These are phyloP conservation scores for Hanseniaspora sp. DNA, from an alignment of 1,139 yeast genomes.

Conservation along the genomic window DNA sequence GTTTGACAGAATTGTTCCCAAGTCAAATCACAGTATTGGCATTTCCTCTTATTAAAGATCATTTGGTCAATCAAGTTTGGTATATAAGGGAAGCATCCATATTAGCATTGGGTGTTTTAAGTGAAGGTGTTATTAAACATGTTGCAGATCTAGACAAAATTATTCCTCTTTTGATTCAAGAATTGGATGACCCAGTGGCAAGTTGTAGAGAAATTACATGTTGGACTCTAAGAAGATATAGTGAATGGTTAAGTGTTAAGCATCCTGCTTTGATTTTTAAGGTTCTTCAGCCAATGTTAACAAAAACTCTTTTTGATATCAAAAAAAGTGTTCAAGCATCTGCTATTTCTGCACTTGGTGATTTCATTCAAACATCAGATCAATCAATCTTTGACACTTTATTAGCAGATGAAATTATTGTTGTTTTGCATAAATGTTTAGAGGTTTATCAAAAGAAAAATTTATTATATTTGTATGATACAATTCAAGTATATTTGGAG, in stretches of 20 bases:
- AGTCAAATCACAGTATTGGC: slow-evolving; percentile 54
- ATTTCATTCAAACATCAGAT: slow-evolving; percentile 70
- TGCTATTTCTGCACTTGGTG: slow-evolving; percentile 78
- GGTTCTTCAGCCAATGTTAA: slow-evolving; percentile 63
- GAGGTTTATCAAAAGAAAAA: slow-evolving; percentile 70
- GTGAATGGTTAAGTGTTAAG: slow-evolving; percentile 67
- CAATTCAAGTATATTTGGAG: slow-evolving; percentile 84
- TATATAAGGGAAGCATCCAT: slow-evolving; percentile 86
- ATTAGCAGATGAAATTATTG: slow-evolving; percentile 50
- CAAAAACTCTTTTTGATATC: slow-evolving; percentile 56
- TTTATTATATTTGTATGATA: slow-evolving; percentile 71
- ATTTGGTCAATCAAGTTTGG: slow-evolving; percentile 66
- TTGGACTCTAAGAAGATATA: slow-evolving; percentile 85
- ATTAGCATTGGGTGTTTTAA: slow-evolving; percentile 88
- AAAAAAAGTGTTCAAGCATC: slow-evolving; percentile 92
- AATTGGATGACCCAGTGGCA: slow-evolving; percentile 65
- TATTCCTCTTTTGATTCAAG: slow-evolving; percentile 74
- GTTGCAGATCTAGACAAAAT: slow-evolving; percentile 64
- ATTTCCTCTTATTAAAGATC: slow-evolving; percentile 64
- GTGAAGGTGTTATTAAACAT: slow-evolving; percentile 71
- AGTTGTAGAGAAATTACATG: slow-evolving; percentile 87
- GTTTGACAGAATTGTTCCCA: slow-evolving; percentile 60
- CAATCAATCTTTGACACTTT: slow-evolving; percentile 44
- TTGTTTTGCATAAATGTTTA: slow-evolving; percentile 65
- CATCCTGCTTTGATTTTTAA: slow-evolving; percentile 63